phyloP scores from a whole-genome alignment of 345 rosid genomes.

The Arabidopsis arenosa region DNA sequence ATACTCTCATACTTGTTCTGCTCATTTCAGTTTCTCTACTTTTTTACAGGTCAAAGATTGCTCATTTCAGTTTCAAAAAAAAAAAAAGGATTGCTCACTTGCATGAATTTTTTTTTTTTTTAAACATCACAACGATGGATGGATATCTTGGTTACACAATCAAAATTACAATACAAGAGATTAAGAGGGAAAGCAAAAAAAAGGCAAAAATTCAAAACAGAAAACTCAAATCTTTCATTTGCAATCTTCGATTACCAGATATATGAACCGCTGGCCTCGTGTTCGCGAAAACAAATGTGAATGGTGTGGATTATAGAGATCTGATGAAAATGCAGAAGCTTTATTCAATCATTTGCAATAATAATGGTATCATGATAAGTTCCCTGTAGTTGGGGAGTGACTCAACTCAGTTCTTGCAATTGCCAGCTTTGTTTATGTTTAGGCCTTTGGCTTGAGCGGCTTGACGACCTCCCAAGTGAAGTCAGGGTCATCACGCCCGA shows the following conservation, averaged over 20 bases:
- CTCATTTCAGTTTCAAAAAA: not conserved
- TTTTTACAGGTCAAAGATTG: not conserved
- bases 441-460: constrained; percentile 74
- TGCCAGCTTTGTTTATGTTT: constrained; percentile 2
- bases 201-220: constrained; percentile 22
- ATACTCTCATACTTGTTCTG: too few relatives aligned
- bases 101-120: not conserved
- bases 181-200: not conserved
- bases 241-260: constrained; percentile 20
- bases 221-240: constrained; percentile 37
- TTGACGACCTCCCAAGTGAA: constrained; percentile 79
- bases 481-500: constrained; percentile 76
- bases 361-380: constrained; percentile 44
- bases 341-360: constrained; percentile 38
- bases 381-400: constrained; percentile 24
- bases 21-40: not conserved
- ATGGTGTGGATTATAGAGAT: constrained; percentile 25
- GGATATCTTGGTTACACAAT: constrained; percentile 35
- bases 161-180: constrained; percentile 43
- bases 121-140: constrained; percentile 11
- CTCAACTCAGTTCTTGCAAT: constrained; percentile 26
- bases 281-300: constrained; percentile 33
- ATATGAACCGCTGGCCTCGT: constrained; percentile 14
- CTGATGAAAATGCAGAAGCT: constrained; percentile 8
- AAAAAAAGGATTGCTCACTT: not conserved